phyloP scores from a whole-genome alignment of 345 rosid genomes.

The Populus simonii region DNA sequence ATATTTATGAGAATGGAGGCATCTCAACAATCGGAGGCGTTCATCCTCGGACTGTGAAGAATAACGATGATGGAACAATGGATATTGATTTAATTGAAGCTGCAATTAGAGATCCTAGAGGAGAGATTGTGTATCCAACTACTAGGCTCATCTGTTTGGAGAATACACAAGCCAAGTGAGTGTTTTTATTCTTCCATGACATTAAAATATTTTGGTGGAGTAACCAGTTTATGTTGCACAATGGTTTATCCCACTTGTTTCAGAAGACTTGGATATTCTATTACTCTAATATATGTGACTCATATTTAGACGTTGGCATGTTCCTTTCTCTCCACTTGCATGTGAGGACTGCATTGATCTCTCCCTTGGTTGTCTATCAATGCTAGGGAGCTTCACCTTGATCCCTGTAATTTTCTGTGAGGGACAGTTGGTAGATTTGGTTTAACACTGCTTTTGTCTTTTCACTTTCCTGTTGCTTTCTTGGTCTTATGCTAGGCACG shows the following conservation, averaged over 20 bases:
- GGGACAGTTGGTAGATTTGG: not conserved
- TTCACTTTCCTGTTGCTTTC: not conserved
- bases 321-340: not conserved
- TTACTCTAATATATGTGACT: not conserved
- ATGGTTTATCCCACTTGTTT: not conserved
- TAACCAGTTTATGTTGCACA: not conserved
- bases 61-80: conserved; percentile 81
- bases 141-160: conserved; percentile 92
- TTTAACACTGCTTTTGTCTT: not conserved
- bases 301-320: not conserved
- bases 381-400: not conserved
- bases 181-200: not conserved
- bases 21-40: conserved; percentile 85
- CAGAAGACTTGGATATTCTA: not conserved
- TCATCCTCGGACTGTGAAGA: conserved; percentile 76
- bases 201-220: not conserved
- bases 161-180: conserved; percentile 90
- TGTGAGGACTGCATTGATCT: not conserved
- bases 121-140: conserved; percentile 73
- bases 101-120: conserved; percentile 62
- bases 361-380: not conserved
- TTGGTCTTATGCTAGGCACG: not conserved
- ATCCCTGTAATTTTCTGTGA: not conserved
- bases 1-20: conserved; percentile 83
- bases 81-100: conserved; percentile 67